Conservation (phyloP, 345 rosid species). For the Dovyalis caffra region DNA sequence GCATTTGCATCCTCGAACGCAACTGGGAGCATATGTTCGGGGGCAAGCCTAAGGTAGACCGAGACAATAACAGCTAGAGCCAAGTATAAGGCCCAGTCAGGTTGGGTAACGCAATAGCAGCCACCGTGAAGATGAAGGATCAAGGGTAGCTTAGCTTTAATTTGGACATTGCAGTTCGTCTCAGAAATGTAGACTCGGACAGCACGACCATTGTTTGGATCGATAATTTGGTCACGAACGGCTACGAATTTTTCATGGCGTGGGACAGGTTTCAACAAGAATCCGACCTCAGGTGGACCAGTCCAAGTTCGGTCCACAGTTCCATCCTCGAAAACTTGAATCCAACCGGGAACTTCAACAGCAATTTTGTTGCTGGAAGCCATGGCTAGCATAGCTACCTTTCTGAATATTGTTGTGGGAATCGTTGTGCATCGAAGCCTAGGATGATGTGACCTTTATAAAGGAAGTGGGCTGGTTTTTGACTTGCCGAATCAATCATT, state of each 20-base stretch:
- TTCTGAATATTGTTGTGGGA: background rate
- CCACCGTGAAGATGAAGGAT: constrained; percentile 73
- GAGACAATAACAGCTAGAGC: constrained; percentile 52
- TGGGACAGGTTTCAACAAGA: constrained; percentile 1
- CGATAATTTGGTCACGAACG: constrained; percentile 4
- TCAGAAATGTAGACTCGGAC: constrained; percentile 18
- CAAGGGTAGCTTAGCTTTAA: constrained; percentile 5
- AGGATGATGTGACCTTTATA: background rate
- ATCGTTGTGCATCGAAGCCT: background rate
- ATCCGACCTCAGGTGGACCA: constrained; percentile 6
- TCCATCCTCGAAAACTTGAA: constrained; percentile 13
- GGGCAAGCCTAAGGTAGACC: constrained; percentile 59
- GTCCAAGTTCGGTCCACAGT: constrained; percentile 15
- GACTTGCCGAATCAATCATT: background rate
- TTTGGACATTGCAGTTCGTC: background rate
- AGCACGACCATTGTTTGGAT: constrained; percentile 1
- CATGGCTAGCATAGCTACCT: background rate
- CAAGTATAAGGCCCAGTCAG: constrained; percentile 1
- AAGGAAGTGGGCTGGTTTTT: background rate
- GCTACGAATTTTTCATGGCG: constrained; percentile 18
- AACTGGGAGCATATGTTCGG: constrained; percentile 63
- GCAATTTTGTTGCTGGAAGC: background rate
- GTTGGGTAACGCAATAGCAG: constrained; percentile 59
- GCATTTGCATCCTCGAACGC: constrained; percentile 56
- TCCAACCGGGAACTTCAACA: constrained; percentile 17